A percentile compares a stretch with the other conserved stretches of the same genome.
These are phyloP conservation scores for Melastoma malabathricum DNA, from an alignment of 345 rosid species.

Conservation along the genomic window DNA sequence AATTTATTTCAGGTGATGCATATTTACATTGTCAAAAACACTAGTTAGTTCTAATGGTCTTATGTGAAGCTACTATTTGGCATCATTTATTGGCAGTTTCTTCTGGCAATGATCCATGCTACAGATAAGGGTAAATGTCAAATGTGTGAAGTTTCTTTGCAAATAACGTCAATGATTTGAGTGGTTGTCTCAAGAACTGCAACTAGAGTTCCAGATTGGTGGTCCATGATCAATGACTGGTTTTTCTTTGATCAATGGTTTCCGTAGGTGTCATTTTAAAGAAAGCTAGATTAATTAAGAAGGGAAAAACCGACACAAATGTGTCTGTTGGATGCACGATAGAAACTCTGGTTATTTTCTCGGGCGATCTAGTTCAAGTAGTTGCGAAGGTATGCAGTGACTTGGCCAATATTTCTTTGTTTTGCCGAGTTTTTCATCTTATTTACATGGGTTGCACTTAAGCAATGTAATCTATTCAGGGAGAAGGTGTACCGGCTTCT, in stretches of 20 bases:
- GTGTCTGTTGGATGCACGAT: slow-evolving; percentile 34
- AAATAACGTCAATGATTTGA: too few relatives aligned
- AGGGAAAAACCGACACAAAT: slow-evolving; percentile 55
- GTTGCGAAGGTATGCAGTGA: slow-evolving; percentile 47
- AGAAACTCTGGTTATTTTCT: slow-evolving; percentile 55
- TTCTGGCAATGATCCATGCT: too few relatives aligned
- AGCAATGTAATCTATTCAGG: slow-evolving; percentile 25
- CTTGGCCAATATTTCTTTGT: background rate
- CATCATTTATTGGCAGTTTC: too few relatives aligned
- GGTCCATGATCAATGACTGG: too few relatives aligned
- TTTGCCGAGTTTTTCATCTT: background rate
- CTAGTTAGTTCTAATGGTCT: too few relatives aligned
- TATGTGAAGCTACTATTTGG: too few relatives aligned
- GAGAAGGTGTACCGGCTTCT: slow-evolving; percentile 39
- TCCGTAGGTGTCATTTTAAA: slow-evolving; percentile 65
- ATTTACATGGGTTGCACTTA: background rate
- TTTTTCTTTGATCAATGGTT: slow-evolving; percentile 1
- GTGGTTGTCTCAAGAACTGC: too few relatives aligned
- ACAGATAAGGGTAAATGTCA: too few relatives aligned
- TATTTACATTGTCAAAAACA: too few relatives aligned
- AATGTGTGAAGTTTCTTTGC: too few relatives aligned
- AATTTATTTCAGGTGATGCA: too few relatives aligned
- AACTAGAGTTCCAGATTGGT: too few relatives aligned
- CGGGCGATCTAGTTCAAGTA: slow-evolving; percentile 68
- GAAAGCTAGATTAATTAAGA: slow-evolving; percentile 62